Conservation (phyloP, 345 rosid genomes). For the Streptanthus diversifolius region DNA sequence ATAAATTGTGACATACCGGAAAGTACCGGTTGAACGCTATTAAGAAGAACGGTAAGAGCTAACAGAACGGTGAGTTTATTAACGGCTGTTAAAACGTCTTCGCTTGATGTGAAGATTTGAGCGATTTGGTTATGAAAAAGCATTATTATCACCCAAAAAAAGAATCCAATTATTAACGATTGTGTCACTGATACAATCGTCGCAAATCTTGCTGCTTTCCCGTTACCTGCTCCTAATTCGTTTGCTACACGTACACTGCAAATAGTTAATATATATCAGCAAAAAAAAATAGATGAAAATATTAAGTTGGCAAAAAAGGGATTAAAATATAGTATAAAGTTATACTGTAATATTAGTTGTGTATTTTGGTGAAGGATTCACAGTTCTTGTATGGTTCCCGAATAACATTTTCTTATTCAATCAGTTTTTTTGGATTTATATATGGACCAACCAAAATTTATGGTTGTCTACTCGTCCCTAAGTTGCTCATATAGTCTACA, state of each 20-base stretch:
- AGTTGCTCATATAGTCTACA: too few relatives aligned
- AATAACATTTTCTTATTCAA: too few relatives aligned
- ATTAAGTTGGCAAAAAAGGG: background rate
- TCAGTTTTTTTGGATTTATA: too few relatives aligned
- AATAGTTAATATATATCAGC: background rate
- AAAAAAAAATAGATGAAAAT: background rate
- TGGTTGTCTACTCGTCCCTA: too few relatives aligned
- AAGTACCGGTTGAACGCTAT: slow-evolving; percentile 81
- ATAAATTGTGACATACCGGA: slow-evolving; percentile 46
- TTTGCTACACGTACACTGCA: slow-evolving; percentile 83
- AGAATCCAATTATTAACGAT: slow-evolving; percentile 53
- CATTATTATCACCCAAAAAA: slow-evolving; percentile 62
- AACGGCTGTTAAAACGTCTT: slow-evolving; percentile 57
- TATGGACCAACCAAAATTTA: too few relatives aligned
- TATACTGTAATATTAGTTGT: background rate
- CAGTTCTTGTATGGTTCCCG: background rate
- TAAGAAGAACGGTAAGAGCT: slow-evolving; percentile 79
- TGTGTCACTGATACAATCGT: slow-evolving; percentile 60
- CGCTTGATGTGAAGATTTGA: slow-evolving; percentile 61
- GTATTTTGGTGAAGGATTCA: background rate
- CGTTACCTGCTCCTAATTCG: slow-evolving; percentile 88
- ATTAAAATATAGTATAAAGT: background rate
- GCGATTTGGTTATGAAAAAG: slow-evolving; percentile 47
- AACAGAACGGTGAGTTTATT: slow-evolving; percentile 55
- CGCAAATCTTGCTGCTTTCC: slow-evolving; percentile 81